These are phyloP conservation scores for Ploettnerulaceae sp. DNA, from an alignment of 2,329 filamentous ascomycete genomes.

Conservation along the genomic window DNA sequence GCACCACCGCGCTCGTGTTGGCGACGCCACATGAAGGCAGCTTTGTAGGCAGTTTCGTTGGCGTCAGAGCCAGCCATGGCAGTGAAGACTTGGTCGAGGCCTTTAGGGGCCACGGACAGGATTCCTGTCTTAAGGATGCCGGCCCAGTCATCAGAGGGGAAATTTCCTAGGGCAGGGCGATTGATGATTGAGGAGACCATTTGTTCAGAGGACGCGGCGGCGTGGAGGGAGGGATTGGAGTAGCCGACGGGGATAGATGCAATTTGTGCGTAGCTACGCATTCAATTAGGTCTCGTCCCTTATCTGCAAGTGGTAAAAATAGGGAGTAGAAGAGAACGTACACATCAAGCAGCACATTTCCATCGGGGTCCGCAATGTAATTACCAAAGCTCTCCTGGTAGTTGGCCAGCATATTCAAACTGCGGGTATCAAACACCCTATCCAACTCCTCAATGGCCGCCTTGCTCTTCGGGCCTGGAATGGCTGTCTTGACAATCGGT, in stretches of 20 bases:
- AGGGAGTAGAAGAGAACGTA: constrained; percentile 30
- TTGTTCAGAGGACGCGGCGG: constrained; percentile 62
- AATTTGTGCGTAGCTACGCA: constrained; percentile 66
- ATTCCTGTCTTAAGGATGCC: constrained; percentile 66
- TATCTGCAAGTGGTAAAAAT: too few species aligned
- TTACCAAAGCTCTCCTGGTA: constrained; percentile 49
- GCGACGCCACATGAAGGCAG: constrained; percentile 76
- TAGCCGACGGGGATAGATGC: constrained; percentile 81
- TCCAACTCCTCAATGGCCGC: constrained; percentile 41
- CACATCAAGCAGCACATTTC: constrained; percentile 47
- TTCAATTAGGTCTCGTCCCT: constrained; percentile 15
- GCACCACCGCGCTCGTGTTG: constrained; percentile 63
- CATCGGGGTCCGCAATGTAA: constrained; percentile 48
- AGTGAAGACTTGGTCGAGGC: constrained; percentile 75
- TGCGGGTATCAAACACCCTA: constrained; percentile 47
- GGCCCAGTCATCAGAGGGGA: constrained; percentile 71
- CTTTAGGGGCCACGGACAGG: constrained; percentile 67
- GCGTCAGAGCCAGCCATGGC: constrained; percentile 75
- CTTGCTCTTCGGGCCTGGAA: constrained; percentile 37
- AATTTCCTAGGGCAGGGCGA: constrained; percentile 74
- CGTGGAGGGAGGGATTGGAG: constrained; percentile 66
- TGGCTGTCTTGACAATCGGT: constrained; percentile 34
- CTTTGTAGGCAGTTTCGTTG: constrained; percentile 83
- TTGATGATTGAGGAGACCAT: constrained; percentile 73
- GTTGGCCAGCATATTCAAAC: constrained; percentile 48